Evolutionary conservation across 441 rosid species (phyloP).

Genomic region (Brassica hybrid): DNA sequence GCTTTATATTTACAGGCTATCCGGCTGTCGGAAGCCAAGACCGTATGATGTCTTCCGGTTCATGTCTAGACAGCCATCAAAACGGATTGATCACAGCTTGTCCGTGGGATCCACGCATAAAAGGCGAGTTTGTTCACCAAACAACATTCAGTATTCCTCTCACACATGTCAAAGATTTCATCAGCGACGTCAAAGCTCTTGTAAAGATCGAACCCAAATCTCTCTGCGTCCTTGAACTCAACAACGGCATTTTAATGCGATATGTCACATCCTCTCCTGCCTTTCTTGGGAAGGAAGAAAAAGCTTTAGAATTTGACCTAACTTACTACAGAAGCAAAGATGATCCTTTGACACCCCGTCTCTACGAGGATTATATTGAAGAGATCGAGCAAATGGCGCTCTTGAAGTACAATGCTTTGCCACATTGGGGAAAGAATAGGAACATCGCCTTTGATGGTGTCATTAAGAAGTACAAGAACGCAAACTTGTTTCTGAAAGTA

Average conservation of each 20-base stretch:
- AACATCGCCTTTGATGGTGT: conserved; percentile 59
- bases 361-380: conserved; percentile 59
- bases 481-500: conserved; percentile 46
- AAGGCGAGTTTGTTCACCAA: conserved; percentile 62
- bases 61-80: conserved; percentile 54
- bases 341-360: conserved; percentile 54
- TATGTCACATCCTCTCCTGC: conserved; percentile 69
- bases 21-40: conserved; percentile 65
- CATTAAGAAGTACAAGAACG: conserved; percentile 51
- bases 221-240: conserved; percentile 53
- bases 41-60: conserved; percentile 66
- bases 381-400: conserved; percentile 81
- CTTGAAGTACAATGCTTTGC: conserved; percentile 58
- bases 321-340: conserved; percentile 65
- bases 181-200: conserved; percentile 56
- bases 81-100: conserved; percentile 56
- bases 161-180: conserved; percentile 50
- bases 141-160: conserved; percentile 57
- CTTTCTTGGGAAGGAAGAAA: conserved; percentile 61
- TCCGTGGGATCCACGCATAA: conserved; percentile 68
- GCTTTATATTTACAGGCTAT: conserved; percentile 49
- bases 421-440: conserved; percentile 83
- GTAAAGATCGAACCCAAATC: conserved; percentile 47
- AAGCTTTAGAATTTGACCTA: conserved; percentile 62
- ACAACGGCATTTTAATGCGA: conserved; percentile 70